Conservation (phyloP, 2,329 filamentous ascomycete genomes). For the Arachnomyces sp. region DNA sequence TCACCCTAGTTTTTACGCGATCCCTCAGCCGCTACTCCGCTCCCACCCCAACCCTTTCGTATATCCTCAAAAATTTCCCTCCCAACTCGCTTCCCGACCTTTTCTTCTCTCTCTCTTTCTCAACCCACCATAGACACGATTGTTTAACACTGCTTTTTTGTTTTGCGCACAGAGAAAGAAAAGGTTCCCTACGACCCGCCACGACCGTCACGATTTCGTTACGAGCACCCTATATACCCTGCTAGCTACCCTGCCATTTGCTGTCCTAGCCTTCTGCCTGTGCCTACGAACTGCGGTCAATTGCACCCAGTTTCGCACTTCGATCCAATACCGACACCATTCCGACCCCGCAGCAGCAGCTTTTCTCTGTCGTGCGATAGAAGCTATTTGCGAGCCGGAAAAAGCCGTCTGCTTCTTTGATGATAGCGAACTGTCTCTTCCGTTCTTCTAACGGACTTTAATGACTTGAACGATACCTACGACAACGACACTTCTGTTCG, state of each 20-base stretch:
- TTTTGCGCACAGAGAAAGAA: conserved; percentile 2
- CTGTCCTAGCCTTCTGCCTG: background rate
- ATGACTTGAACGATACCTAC: conserved; percentile 5
- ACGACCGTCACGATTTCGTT: conserved; percentile 24
- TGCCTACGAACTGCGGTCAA: no score
- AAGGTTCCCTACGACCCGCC: conserved; percentile 18
- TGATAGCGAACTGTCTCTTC: conserved; percentile 1
- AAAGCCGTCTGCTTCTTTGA: conserved; percentile 12
- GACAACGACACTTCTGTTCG: conserved; percentile 7
- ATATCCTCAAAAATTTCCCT: no score
- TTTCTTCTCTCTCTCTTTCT: conserved; percentile 7
- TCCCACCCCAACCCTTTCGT: no score
- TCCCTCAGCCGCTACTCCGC: no score
- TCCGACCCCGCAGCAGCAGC: no score
- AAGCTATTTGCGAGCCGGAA: conserved; percentile 14
- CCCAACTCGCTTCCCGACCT: no score
- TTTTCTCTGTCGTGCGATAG: no score
- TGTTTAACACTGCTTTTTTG: conserved; percentile 22
- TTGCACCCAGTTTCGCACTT: no score
- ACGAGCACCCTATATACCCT: conserved; percentile 9
- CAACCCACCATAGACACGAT: conserved; percentile 17
- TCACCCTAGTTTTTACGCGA: no score
- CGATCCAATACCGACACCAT: no score
- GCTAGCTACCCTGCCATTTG: background rate
- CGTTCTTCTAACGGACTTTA: no score